These are phyloP conservation scores for Physaria fendleri DNA, from an alignment of 345 rosid species.

Conservation along the genomic window DNA sequence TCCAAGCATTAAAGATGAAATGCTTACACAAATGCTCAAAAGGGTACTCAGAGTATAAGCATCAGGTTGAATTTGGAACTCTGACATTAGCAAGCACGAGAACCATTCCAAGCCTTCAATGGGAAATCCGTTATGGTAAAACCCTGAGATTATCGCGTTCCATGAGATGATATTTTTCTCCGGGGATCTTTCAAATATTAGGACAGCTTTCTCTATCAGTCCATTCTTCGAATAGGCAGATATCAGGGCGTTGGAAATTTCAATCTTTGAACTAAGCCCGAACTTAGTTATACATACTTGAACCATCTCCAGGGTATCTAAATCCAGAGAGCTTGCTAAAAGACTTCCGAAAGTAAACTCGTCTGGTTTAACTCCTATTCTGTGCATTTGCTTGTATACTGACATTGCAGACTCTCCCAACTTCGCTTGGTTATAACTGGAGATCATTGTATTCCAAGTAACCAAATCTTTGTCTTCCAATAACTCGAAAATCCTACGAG, in stretches of 20 bases:
- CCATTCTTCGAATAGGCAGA: constrained; percentile 65
- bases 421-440: constrained; percentile 47
- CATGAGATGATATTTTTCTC: constrained; percentile 56
- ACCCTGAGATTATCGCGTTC: constrained; percentile 62
- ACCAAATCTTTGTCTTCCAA: constrained; percentile 56
- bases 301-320: constrained; percentile 43
- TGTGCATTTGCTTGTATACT: constrained; percentile 45
- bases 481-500: constrained; percentile 36
- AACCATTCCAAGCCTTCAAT: constrained; percentile 41
- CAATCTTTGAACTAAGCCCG: constrained; percentile 46
- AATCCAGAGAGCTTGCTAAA: constrained; percentile 39
- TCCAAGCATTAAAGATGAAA: constrained; percentile 46
- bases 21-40: constrained; percentile 46
- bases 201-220: constrained; percentile 37
- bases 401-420: constrained; percentile 35
- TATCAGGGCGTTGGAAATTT: constrained; percentile 57
- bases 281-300: constrained; percentile 37
- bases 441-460: constrained; percentile 76
- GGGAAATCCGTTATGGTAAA: constrained; percentile 42
- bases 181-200: constrained; percentile 35
- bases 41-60: constrained; percentile 47
- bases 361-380: constrained; percentile 47
- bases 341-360: constrained; percentile 74
- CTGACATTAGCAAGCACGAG: constrained; percentile 39
- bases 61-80: constrained; percentile 36